phyloP scores from a whole-genome alignment of 257 asterid species.

The Gentiana macrophylla region DNA sequence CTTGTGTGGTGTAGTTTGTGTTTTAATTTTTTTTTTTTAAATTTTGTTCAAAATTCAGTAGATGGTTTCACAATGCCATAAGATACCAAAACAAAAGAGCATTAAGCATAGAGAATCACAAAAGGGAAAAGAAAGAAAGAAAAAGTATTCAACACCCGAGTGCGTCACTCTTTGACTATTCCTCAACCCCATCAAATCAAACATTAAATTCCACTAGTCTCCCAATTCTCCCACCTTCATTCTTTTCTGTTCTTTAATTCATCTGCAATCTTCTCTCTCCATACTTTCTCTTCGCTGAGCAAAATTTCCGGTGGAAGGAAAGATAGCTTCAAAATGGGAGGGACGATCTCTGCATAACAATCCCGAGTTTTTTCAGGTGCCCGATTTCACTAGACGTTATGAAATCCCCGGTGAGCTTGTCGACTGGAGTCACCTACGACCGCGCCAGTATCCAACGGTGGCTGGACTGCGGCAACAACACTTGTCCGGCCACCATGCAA shows the following conservation, averaged over 20 bases:
- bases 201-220: slow-evolving; percentile 1
- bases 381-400: slow-evolving; percentile 78
- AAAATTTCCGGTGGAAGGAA: not conserved
- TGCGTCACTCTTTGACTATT: slow-evolving; percentile 46
- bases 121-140: slow-evolving; percentile 1
- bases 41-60: too few relatives aligned
- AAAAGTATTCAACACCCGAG: slow-evolving; percentile 8
- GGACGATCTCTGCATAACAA: slow-evolving; percentile 37
- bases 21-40: too few relatives aligned
- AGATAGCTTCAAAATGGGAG: slow-evolving; percentile 25
- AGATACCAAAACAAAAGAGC: too few relatives aligned
- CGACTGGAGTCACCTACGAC: slow-evolving; percentile 85
- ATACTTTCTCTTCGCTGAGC: slow-evolving; percentile 16
- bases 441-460: slow-evolving; percentile 72
- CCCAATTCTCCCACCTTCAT: slow-evolving; percentile 15
- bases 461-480: slow-evolving; percentile 79
- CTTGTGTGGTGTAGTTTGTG: too few relatives aligned
- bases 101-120: too few relatives aligned
- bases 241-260: slow-evolving; percentile 12
- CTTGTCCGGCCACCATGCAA: slow-evolving; percentile 97
- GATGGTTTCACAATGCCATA: too few relatives aligned
- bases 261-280: not conserved
- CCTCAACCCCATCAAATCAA: slow-evolving; percentile 6
- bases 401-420: slow-evolving; percentile 80
- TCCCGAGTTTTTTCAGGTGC: slow-evolving; percentile 66